phyloP scores from a whole-genome alignment of 202 grass and related monocot species.

The Carex arenaria region DNA sequence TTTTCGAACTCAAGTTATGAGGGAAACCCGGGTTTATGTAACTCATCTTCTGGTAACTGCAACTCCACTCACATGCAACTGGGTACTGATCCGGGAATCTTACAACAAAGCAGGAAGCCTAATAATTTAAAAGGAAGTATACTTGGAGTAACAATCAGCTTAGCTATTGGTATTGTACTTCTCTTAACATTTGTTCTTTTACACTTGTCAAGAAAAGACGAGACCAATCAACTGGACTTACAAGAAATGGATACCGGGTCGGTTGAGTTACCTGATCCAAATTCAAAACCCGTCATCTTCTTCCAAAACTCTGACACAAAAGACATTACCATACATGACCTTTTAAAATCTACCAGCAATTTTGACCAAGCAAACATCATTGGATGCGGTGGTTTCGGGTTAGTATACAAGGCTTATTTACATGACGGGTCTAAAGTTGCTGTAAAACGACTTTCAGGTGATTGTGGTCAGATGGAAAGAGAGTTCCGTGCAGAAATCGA shows the following conservation, averaged over 20 bases:
- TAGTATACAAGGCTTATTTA: constrained; percentile 96
- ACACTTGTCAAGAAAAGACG: constrained; percentile 67
- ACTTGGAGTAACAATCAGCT: constrained; percentile 64
- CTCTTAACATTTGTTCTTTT: constrained; percentile 62
- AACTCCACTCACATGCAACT: constrained; percentile 33
- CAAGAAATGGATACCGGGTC: constrained; percentile 34
- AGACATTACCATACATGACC: constrained; percentile 71
- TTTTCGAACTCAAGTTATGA: constrained; percentile 93
- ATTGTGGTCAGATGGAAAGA: constrained; percentile 91
- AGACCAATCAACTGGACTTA: constrained; percentile 28
- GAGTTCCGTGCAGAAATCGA: constrained; percentile 94
- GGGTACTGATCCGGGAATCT: constrained; percentile 1
- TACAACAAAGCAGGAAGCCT: constrained; percentile 13
- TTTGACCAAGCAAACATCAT: constrained; percentile 98
- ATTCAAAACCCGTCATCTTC: constrained; percentile 76
- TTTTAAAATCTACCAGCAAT: constrained; percentile 86
- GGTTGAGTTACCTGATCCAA: constrained; percentile 38
- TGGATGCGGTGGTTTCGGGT: constrained; percentile 85
- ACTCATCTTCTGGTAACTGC: constrained; percentile 39
- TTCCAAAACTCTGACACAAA: constrained; percentile 65
- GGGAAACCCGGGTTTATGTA: constrained; percentile 73
- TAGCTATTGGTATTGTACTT: constrained; percentile 58
- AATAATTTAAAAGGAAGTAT: constrained; percentile 58
- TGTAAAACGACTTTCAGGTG: constrained; percentile 91
- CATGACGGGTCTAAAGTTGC: constrained; percentile 79